Evolutionary conservation across 78 protist species (phyloP).

Genomic region (Creolimax fragrantissima): DNA sequence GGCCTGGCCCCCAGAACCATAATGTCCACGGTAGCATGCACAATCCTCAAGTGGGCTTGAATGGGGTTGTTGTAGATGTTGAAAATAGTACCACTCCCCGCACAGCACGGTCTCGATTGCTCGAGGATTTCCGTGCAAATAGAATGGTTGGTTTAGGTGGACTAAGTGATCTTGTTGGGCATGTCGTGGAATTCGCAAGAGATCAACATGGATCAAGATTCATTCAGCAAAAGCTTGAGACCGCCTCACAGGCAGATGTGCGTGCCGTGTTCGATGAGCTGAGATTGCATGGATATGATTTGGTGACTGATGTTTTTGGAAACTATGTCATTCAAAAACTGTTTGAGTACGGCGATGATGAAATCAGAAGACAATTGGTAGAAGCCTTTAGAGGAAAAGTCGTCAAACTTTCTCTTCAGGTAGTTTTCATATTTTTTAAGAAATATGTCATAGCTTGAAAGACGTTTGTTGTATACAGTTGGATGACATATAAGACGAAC

Average conservation of each 20-base stretch:
- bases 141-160: background rate
- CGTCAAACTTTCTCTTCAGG: background rate
- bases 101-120: background rate
- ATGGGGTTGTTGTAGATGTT: background rate
- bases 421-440: too few species aligned
- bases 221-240: slow-evolving; percentile 89
- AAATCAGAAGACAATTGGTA: slow-evolving; percentile 4
- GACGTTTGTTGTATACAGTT: too few species aligned
- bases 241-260: slow-evolving; percentile 52
- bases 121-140: slow-evolving; percentile 36
- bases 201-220: slow-evolving; percentile 97
- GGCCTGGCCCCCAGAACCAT: background rate
- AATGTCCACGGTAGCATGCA: background rate
- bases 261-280: background rate
- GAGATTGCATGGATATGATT: background rate
- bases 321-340: slow-evolving; percentile 99
- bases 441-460: background rate
- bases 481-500: too few species aligned
- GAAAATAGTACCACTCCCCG: background rate
- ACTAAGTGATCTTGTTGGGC: slow-evolving; percentile 57
- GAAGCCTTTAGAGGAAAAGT: background rate
- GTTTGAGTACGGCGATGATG: slow-evolving; percentile 76
- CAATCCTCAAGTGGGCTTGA: background rate
- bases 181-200: slow-evolving; percentile 74
- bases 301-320: slow-evolving; percentile 90